Base-by-base conservation (phyloP, 768 basidiomycete genomes). In the Suillus sp. region DNA sequence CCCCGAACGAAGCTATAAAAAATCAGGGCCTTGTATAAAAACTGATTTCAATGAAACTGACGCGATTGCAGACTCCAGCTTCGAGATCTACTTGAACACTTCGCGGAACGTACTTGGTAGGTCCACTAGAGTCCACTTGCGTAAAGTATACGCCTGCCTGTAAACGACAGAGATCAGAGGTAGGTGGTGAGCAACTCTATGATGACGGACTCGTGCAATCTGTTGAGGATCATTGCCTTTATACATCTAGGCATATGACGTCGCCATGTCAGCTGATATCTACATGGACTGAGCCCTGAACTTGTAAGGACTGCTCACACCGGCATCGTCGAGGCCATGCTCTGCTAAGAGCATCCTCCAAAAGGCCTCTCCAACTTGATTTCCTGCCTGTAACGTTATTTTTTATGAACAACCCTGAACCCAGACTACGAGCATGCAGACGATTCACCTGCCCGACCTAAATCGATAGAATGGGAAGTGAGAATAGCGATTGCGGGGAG, bases 21-120 rank as follows among this genome's bases (percentile, higher is more conserved):
- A n/a, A 32, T 72, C 40, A 62, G 64, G 30, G 35, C 43, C 45
- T 59, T 32, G 37, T 51, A 45, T 53, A 13, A 11, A 25, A 27
- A 38, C 37, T 65, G 25, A 38, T 6, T 34, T 14, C 22, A 51
- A 20, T 59, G 38, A 51, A n/a, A 77, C 88, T 60, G 65, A 92
- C 90, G 59, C 82, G 84, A 67, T 96, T 87, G 72, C 90, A 87
- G 11, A 97, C 96, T 11, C 92, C 92, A 9, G 87, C 80, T 74
- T 98, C 96, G 48, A 98, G 80, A 80, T 99, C 96, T 67, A 97
- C 78, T 73, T 95, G 94, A 4, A 97, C 84, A 64, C 91, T 92
- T 40, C 96, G 84, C 13, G 96, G 96, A 8, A 99, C 92, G 67
- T 92, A 96, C 78, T 93, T 93, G 62, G 83, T 78, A 14, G 75